These are phyloP conservation scores for Calonectria multiphialidica DNA, from an alignment of 2,329 filamentous ascomycete species.

Conservation along the genomic window DNA sequence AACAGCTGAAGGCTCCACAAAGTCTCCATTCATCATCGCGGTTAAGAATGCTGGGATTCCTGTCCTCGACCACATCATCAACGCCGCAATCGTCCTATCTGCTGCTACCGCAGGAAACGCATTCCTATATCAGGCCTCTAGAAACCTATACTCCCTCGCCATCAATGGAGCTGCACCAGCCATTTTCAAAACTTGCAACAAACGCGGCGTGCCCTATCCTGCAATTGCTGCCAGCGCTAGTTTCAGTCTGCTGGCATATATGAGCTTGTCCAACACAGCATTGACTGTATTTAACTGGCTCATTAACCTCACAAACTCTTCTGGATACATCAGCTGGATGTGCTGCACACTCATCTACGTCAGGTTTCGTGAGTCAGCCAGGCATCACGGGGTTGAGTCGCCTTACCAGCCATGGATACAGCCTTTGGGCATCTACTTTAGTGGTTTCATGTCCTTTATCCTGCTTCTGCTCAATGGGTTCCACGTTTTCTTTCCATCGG, in stretches of 20 bases:
- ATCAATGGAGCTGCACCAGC: slow-evolving; percentile 74
- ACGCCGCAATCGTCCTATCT: slow-evolving; percentile 74
- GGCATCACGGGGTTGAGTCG: slow-evolving; percentile 9
- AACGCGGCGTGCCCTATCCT: slow-evolving; percentile 69
- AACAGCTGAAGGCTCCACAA: slow-evolving; percentile 53
- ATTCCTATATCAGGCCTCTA: slow-evolving; percentile 75
- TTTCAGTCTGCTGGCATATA: slow-evolving; percentile 75
- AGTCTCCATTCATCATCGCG: slow-evolving; percentile 74
- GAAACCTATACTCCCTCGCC: slow-evolving; percentile 73
- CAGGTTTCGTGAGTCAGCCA: slow-evolving; percentile 25
- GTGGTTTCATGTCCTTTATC: slow-evolving; percentile 6
- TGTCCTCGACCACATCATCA: slow-evolving; percentile 74
- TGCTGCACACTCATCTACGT: slow-evolving; percentile 24
- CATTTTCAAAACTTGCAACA: slow-evolving; percentile 70
- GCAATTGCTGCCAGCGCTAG: slow-evolving; percentile 65
- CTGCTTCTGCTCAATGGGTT: slow-evolving; percentile 73
- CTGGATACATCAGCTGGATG: slow-evolving; percentile 71
- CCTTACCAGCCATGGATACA: slow-evolving; percentile 16
- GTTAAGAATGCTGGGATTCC: slow-evolving; percentile 75
- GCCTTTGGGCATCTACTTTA: slow-evolving; percentile 19
- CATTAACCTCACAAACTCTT: slow-evolving; percentile 75
- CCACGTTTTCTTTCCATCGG: slow-evolving; percentile 33
- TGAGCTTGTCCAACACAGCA: slow-evolving; percentile 74
- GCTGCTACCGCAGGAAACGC: slow-evolving; percentile 73
- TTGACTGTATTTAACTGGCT: slow-evolving; percentile 79